These are phyloP conservation scores for Vigna angularis DNA, from an alignment of 306 rosid genomes.

Conservation along the genomic window DNA sequence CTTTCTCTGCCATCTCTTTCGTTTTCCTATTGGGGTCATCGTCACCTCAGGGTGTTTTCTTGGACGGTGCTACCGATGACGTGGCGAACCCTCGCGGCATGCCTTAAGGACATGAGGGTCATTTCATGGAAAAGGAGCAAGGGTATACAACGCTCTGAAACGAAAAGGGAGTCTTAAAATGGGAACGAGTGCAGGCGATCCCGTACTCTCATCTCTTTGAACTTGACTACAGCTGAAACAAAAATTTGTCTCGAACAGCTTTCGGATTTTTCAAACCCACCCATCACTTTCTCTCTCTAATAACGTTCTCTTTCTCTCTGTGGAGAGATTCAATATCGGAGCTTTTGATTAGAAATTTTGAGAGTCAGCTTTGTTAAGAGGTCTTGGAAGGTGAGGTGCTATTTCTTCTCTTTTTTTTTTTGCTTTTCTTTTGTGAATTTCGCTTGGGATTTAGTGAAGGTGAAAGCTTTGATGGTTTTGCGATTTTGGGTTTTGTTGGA, in stretches of 20 bases:
- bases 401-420: background rate
- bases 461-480: constrained; percentile 40
- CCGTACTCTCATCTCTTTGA: constrained; percentile 33
- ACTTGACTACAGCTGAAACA: constrained; percentile 55
- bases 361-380: constrained; percentile 17
- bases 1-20: constrained; percentile 38
- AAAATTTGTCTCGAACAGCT: constrained; percentile 72
- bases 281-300: constrained; percentile 52
- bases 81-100: constrained; percentile 37
- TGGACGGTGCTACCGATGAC: constrained; percentile 52
- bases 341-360: background rate
- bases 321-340: constrained; percentile 2
- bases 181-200: constrained; percentile 41
- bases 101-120: background rate
- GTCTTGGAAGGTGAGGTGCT: constrained; percentile 36
- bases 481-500: constrained; percentile 47
- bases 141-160: background rate
- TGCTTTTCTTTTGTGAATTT: constrained; percentile 18
- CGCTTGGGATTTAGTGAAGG: constrained; percentile 40
- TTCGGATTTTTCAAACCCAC: constrained; percentile 55
- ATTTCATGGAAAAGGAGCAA: background rate
- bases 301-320: constrained; percentile 33
- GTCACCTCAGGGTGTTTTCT: constrained; percentile 16
- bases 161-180: background rate
- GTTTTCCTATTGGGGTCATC: constrained; percentile 29